Evolutionary conservation across 202 grass and related monocot genomes (phyloP).

Genomic region (Carex arenaria): DNA sequence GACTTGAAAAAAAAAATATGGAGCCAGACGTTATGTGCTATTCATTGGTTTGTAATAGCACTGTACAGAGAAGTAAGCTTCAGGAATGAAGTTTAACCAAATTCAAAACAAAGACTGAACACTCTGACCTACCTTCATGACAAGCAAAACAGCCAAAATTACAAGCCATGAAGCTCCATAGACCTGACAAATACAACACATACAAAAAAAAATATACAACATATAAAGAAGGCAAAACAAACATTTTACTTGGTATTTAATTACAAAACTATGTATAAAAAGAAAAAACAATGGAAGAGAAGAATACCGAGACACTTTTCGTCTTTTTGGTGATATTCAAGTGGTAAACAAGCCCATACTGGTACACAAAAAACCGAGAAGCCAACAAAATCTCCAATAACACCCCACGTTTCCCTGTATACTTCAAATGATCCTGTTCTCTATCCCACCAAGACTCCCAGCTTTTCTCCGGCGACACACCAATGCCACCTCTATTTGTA

Average conservation of each 20-base stretch:
- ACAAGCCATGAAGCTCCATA: constrained; percentile 96
- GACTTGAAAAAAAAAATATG: no score
- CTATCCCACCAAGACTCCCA: constrained; percentile 99
- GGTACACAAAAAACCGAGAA: constrained; percentile 82
- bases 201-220: not conserved
- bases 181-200: constrained; percentile 50
- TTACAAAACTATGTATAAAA: not conserved
- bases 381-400: constrained; percentile 73
- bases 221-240: constrained; percentile 7
- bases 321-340: constrained; percentile 72
- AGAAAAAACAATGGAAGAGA: not conserved
- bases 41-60: not conserved
- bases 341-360: constrained; percentile 93
- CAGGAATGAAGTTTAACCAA: not conserved
- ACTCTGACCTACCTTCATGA: constrained; percentile 64
- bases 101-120: not conserved
- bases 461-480: constrained; percentile 69
- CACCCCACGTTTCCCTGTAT: constrained; percentile 72
- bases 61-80: not conserved
- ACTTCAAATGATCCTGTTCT: constrained; percentile 74
- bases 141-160: constrained; percentile 72
- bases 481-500: constrained; percentile 76
- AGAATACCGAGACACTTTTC: constrained; percentile 63
- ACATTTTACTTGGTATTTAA: constrained; percentile 17
- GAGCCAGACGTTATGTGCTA: no score